phyloP scores from a whole-genome alignment of 768 basidiomycete species.

The Boletus pseudo-olivaceus region DNA sequence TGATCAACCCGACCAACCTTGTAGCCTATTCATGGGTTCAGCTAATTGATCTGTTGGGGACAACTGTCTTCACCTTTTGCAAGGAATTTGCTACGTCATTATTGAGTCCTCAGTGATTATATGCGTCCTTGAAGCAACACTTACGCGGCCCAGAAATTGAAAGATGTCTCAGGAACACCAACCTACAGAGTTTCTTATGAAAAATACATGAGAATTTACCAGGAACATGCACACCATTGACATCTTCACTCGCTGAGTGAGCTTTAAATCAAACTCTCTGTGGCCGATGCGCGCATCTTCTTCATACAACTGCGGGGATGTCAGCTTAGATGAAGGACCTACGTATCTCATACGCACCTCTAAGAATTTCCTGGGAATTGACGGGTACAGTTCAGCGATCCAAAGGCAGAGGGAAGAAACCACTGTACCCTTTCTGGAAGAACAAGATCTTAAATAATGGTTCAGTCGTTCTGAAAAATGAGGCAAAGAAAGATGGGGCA shows the following conservation, averaged over 20 bases:
- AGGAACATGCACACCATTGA: conserved; percentile 70
- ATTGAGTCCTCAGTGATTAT: conserved; percentile 2
- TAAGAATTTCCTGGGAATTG: conserved; percentile 65
- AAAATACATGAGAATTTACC: not conserved
- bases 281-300: conserved; percentile 93
- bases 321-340: not conserved
- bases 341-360: conserved; percentile 44
- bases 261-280: conserved; percentile 91
- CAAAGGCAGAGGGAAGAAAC: conserved; percentile 3
- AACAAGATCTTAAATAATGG: conserved; percentile 63
- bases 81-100: conserved; percentile 63
- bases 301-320: conserved; percentile 66
- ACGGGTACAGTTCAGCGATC: conserved; percentile 12
- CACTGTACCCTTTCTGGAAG: conserved; percentile 90
- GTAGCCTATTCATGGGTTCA: conserved; percentile 50
- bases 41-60: not conserved
- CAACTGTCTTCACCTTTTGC: conserved; percentile 43
- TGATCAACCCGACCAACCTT: conserved; percentile 98
- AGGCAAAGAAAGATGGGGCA: conserved; percentile 26
- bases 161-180: conserved; percentile 91
- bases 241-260: conserved; percentile 94
- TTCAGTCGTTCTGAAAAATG: conserved; percentile 15
- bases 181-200: conserved; percentile 47
- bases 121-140: conserved; percentile 25
- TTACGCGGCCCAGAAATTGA: conserved; percentile 91